Evolutionary conservation across 129 eudicot genomes (phyloP).

Genomic region (Sambucus nigra): DNA sequence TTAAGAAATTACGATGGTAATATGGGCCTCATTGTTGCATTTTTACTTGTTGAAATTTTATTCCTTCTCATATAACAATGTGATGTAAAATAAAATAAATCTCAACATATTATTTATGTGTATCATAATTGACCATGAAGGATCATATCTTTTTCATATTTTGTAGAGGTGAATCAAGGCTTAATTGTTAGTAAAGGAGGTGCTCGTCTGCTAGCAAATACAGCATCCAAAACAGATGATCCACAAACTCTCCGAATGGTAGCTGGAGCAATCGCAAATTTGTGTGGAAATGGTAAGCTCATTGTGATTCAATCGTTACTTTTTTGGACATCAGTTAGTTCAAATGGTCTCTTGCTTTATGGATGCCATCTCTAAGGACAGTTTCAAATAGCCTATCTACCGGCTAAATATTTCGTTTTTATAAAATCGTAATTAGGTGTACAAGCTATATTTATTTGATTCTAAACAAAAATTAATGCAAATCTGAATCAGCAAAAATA

Average conservation of each 20-base stretch:
- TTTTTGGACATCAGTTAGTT: not conserved
- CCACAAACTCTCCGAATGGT: slow-evolving; percentile 97
- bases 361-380: not conserved
- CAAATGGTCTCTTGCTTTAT: not conserved
- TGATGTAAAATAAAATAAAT: not conserved
- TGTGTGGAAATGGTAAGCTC: slow-evolving; percentile 85
- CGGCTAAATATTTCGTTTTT: too few relatives aligned
- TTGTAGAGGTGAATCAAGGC: slow-evolving; percentile 72
- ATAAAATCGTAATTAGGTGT: too few relatives aligned
- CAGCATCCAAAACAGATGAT: slow-evolving; percentile 74
- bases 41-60: not conserved
- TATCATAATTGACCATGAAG: slow-evolving; percentile 9
- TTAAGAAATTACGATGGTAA: too few relatives aligned
- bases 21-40: not conserved
- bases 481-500: too few relatives aligned
- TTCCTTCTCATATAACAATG: not conserved
- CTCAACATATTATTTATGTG: not conserved
- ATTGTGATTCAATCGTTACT: not conserved
- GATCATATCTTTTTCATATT: slow-evolving; percentile 9
- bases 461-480: too few relatives aligned
- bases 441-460: too few relatives aligned
- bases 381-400: not conserved
- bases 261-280: slow-evolving; percentile 96
- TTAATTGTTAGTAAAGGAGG: slow-evolving; percentile 87
- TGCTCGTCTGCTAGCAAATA: slow-evolving; percentile 63